Evolutionary conservation across 805 yeast genomes (phyloP), one percentile per base, ranked within the genome.

Genomic region (Scheffersomyces coipomensis): DNA sequence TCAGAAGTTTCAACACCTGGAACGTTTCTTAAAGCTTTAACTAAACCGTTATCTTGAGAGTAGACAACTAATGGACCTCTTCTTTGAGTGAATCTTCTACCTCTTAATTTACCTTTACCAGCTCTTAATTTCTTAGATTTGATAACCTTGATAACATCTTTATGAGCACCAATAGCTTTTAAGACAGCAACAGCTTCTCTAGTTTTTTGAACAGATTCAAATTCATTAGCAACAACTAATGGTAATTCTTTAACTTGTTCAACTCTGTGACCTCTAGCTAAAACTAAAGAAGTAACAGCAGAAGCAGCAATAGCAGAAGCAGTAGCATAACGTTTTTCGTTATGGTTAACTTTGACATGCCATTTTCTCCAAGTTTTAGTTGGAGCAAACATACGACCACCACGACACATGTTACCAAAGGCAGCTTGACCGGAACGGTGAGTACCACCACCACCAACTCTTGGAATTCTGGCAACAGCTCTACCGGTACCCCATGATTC

Each of bases 401-500:
- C 97, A 79, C 99, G 91, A 84, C 99, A 93, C 99, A 93, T 93
- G 93, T 93, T 93, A 85, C 99, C 99, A 84, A 93, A 93, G 73
- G 99, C 99, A 76, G 89, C 99, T 79, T 93, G 99, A 76, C 99
- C 99, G 56, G 98, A 81, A 80, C 99, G 90, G 95, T 89, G 97
- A 74, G 99, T 93, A 87, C 99, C 99, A 73, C 96, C 90, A 81
- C 99, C 99, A 79, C 97, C 97, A 72, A 93, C 98, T 85, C 99
- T 90, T 82, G 99, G 99, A 75, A 93, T 91, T 84, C 99, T 91
- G 79, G 99, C 98, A 70, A 93, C 97, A 78, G 99, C 99, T 83
- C 99, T 90, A 83, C 99, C 99, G 64, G 99, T 93, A 89, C 99
- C 99, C 99, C 99, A 93, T 54, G 99, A 93, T 80, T 89, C 97